Conservation (phyloP, 78 protist genomes). For the slime mould (Dictyostelium discoideum) region dicty_2.7 NC_007088.5:5286001-5286500, state of each 20-base stretch:
- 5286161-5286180: constrained; percentile 1
- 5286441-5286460: neutral
- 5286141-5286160: neutral
- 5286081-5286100: too few species aligned
- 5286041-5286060: neutral
- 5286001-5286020: neutral
- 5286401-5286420: neutral
- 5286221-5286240: neutral
- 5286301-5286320: neutral
- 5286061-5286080: neutral
- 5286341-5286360: neutral
- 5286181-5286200: neutral
- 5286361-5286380: neutral
- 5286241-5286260: neutral
- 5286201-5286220: neutral
- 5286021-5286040: constrained; percentile 3
- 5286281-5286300: neutral
- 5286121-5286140: neutral
- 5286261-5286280: neutral
- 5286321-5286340: neutral
- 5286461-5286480: neutral
- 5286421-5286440: neutral
- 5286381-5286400: too few species aligned
- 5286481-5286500: constrained; percentile 14
- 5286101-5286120: too few species aligned